Base-by-base conservation (phyloP, 75 land plant species). In the Sequoiadendron giganteum region DNA sequence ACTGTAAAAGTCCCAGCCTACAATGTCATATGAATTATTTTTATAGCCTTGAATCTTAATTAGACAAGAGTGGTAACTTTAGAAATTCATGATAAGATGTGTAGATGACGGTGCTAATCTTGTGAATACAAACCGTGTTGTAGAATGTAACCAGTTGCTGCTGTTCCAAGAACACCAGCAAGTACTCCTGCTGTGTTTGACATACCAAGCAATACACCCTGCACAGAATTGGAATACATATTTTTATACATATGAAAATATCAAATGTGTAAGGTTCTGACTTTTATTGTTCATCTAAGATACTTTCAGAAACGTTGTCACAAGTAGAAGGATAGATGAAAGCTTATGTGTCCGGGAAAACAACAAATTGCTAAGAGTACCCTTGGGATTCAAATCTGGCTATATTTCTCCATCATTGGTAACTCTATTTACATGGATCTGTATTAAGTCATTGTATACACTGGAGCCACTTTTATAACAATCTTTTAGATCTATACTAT, bases 171-270 rank as follows among this genome's bases (percentile, higher is more conserved):
- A n/a, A 97, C 99, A 39, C 97, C 99, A 89, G 99, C 99, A 48
- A 97, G 91, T 6, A 97, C 99, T 83, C 99, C 99, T 81, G 99
- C 99, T 30, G 99, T 97, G 86, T 97, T 97, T 80, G 99, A 97
- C 32, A 97, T 88, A 14, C 99, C 99, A 40, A 97, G 95, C 90
- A 97, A 88, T 47, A 97, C 95, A 42, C 99, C 99, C 99, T 97
- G 90, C 70, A 80, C 48, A 16, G 56, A 21, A 86, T 45, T 83
- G 13, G 43, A 13, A 34, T 54, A 76, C 39, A 13, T 52, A 52
- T 13, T 14, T 52, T 13, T 52, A 52, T 52, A 52, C 13, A 14
- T 2, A 32, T 78, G 40, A 76, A 87, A 25, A 36, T 58, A 85
- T 1, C 32, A 7, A 55, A 55, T 52, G 36, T 55, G 58, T 55